Base-by-base conservation (phyloP, 208 protist species). In the Angomonas desouzai region DNA sequence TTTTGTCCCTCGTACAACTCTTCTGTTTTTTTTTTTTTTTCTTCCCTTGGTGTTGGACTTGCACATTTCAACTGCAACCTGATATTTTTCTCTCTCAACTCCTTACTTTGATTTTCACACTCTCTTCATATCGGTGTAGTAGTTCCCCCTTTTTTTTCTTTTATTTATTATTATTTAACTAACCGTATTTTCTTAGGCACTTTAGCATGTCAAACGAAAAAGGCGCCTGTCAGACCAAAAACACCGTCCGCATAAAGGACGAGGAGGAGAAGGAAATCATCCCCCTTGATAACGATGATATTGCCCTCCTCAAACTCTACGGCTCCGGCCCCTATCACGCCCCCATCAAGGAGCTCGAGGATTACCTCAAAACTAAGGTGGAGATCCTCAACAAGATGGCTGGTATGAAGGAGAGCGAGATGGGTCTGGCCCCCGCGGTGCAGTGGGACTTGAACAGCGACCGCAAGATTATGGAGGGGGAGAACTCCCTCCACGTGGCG, bases 391-490 rank as follows among this genome's bases (percentile, higher is more conserved):
- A 98, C 70, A 98, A 98, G 68, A 68, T 98, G 36, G 85, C 84
- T 0, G 98, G 98, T 25, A 93, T 99, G 65, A 98, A 98, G 80
- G 98, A 99, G 72, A 98, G 92, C 55, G 98, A 99, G 83, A 99
- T 99, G 59, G 99, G 99, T 48, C 93, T 99, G 16, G 93, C 97
- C 1, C 97, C 97, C 51, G 97, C 97, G 20, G 92, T 91, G 55
- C 81, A 98, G 72, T 99, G 99, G 99, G 99, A 99, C 81, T 85
- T 99, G 7, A 94, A 97, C 62, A 94, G 80, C 34, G 99, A 99
- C 74, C 97, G 96, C 73, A 85, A 98, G 63, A 95, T 98, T 67
- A 91, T 99, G 72, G 81, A 98, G 69, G 76, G 91, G 48, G 98
- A 99, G 71, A 96, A 97, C 67, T 87, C 98, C 7, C 87, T 99